Base-by-base conservation (phyloP, 2,329 filamentous ascomycete species). In the Emericellopsis atlantica region DNA sequence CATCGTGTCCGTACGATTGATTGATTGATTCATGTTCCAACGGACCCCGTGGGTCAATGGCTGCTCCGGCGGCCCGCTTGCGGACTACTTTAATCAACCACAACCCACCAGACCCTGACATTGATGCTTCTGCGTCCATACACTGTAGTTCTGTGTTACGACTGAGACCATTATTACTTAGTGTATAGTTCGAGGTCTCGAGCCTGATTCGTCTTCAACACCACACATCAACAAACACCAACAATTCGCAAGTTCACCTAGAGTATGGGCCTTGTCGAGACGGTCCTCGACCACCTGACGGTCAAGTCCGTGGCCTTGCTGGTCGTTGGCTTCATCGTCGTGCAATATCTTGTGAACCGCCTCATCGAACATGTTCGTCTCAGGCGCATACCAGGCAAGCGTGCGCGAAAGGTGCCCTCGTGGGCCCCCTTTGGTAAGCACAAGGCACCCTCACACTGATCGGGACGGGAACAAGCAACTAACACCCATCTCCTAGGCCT, bases 231-330 rank as follows among this genome's bases (percentile, higher is more conserved):
- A 15, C 31, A 12, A 12, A 32, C 31, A 12, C 15, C 31, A 32
- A 15, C 31, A 3, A 15, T 15, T 32, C 32, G n/a, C 18, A 35
- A 21, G 9, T 3, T 35, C 9, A 35, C 32, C 32, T 15, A 14
- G n/a, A 55, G 24, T 42, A 74, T 74, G 64, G 63, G 73, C 48
- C 56, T 75, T 18, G 54, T 78, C 39, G 73, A 76, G 49, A 49
- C 60, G 29, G 42, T 70, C 24, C 37, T 72, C 45, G 58, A 61
- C 43, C 56, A 64, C 43, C 49, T 67, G 51, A 72, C 72, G 43
- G 48, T 63, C 40, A 63, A 58, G 43, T 54, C 56, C 40, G 46
- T 62, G 15, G 42, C 63, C 37, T 39, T 67, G 24, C 54, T 65
- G 46, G 21, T 65, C 29, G 44, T 63, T 6, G 55, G 56, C 36